phyloP scores from a whole-genome alignment of 2,329 filamentous ascomycete species.

The Colletotrichum gloeosporioides region DNA sequence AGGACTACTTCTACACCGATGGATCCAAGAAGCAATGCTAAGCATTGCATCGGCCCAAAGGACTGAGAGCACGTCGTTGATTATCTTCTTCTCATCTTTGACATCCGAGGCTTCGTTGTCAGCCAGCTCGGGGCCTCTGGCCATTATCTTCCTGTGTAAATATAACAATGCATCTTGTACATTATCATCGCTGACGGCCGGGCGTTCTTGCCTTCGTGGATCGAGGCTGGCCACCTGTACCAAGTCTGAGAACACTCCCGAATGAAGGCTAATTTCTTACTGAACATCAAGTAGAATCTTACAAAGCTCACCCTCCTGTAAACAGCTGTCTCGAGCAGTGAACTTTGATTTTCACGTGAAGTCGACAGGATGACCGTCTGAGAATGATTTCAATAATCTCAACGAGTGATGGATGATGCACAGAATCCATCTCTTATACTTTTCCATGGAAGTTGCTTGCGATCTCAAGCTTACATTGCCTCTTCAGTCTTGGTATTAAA shows the following conservation, averaged over 20 bases:
- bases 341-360: background rate
- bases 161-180: background rate
- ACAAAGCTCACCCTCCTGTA: rapidly evolving
- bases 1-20: conserved; percentile 4
- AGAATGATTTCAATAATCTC: rapidly evolving
- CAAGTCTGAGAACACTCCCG: too few relatives aligned
- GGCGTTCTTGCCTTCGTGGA: rapidly evolving
- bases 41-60: background rate
- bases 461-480: background rate
- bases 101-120: background rate
- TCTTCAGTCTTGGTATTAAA: background rate
- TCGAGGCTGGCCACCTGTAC: background rate
- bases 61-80: background rate
- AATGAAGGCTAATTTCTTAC: background rate
- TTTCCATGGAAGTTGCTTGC: background rate
- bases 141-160: background rate
- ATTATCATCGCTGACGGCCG: background rate
- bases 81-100: background rate
- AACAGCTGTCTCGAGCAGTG: background rate
- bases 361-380: too few relatives aligned
- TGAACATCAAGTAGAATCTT: rapidly evolving
- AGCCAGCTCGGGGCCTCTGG: background rate
- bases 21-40: conserved; percentile 5
- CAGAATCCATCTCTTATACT: background rate
- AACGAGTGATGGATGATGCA: rapidly evolving